Base-by-base conservation (phyloP, 176 grass and related monocot species). In the Elaeis guineensis region DNA sequence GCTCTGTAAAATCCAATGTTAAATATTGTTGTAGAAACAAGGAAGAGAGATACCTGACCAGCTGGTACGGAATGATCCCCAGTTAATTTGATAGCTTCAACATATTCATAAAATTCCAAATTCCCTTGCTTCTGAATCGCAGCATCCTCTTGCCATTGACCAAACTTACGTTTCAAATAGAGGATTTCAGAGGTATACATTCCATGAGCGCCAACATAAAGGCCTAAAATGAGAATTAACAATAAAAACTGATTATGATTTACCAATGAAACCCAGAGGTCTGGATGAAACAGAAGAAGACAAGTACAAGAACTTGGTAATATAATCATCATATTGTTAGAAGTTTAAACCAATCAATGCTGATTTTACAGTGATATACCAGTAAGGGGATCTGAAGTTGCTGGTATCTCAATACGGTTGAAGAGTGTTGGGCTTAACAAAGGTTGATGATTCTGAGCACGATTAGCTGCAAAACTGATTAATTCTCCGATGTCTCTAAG, bases 91-190 rank as follows among this genome's bases (percentile, higher is more conserved):
- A 64, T 75, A 26, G 81, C 93, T 79, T 97, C 87, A 58, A 97
- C 87, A 26, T 92, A 92, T 66, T 97, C 93, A 83, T 97, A 92
- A 69, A 97, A 97, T 60, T 86, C 73, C 71, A 97, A 78, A 58
- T 91, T 69, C 35, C 8, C 59, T 28, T 80, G 55, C 54, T 76
- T 67, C 18, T 85, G 72, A 74, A 67, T 62, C 18, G 62, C 63
- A 72, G 73, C 30, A 52, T 97, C 92, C 44, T 90, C 87, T 57
- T 56, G 71, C 93, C 93, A 97, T 50, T 91, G 84, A 74, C 93
- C 93, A 70, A 89, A 97, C 60, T 97, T 97, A 26, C 73, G 72
- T 77, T 83, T 80, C 69, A 97, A 87, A 83, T 77, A 79, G 64
- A 97, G 78, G 54, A 89, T 71, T 76, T 89, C 88, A 35, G 93